Conservation (phyloP, 1,284 basidiomycete species). For the Neolentinus lepideus region DNA sequence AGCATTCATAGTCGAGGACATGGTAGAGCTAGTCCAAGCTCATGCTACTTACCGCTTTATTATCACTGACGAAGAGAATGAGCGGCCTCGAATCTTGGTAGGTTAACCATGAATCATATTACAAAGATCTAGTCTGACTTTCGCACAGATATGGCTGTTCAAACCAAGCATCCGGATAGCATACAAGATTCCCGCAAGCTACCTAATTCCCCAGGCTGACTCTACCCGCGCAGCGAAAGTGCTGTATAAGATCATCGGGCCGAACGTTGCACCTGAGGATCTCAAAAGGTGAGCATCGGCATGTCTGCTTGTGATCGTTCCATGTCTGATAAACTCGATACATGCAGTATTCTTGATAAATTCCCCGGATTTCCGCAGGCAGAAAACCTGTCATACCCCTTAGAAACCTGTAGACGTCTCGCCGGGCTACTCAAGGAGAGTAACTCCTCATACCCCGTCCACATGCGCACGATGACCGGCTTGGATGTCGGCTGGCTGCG, state of each 20-base stretch:
- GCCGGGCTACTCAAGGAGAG: constrained; percentile 66
- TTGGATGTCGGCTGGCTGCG: constrained; percentile 72
- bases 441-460: constrained; percentile 64
- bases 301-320: constrained; percentile 1
- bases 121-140: not conserved
- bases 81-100: constrained; percentile 71
- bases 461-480: constrained; percentile 68
- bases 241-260: constrained; percentile 64
- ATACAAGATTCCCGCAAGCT: constrained; percentile 51
- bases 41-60: constrained; percentile 88
- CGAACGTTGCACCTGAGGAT: constrained; percentile 40
- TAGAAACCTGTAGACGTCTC: constrained; percentile 61
- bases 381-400: constrained; percentile 74
- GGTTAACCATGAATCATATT: constrained; percentile 20
- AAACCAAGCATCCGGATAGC: constrained; percentile 78
- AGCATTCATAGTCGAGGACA: constrained; percentile 79
- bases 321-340: not conserved
- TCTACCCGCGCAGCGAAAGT: constrained; percentile 68
- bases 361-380: constrained; percentile 79
- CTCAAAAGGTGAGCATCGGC: constrained; percentile 44
- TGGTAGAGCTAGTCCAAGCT: constrained; percentile 81
- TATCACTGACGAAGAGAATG: constrained; percentile 76
- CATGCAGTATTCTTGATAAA: constrained; percentile 44
- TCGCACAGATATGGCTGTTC: constrained; percentile 77
- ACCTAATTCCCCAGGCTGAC: constrained; percentile 53